Conservation (phyloP, 768 basidiomycete genomes). For the Lyophyllum atratum region DNA sequence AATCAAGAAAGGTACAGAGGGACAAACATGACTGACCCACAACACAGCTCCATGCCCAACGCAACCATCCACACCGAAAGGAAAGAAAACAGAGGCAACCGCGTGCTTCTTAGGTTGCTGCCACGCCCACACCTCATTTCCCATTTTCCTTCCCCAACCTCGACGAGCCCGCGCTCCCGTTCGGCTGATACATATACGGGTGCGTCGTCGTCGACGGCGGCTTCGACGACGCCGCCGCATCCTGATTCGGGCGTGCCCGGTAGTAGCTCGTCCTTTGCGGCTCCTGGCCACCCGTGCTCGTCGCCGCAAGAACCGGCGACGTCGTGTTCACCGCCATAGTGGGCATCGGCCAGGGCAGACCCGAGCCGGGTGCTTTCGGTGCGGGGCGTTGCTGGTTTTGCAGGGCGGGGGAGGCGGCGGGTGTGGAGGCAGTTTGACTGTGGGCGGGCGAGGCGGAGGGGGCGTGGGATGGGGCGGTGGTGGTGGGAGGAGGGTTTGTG, state of each 20-base stretch:
- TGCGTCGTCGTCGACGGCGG: conserved; percentile 24
- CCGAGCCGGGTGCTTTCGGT: conserved; percentile 22
- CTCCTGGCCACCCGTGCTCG: conserved; percentile 34
- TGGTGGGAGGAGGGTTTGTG: conserved; percentile 18
- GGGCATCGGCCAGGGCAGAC: conserved; percentile 72
- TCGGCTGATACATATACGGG: conserved; percentile 49
- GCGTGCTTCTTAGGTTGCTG: neutral
- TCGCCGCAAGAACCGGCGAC: conserved; percentile 53
- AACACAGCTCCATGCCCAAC: no score
- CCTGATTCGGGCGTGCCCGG: conserved; percentile 42
- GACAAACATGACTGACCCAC: neutral
- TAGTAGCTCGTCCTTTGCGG: conserved; percentile 56
- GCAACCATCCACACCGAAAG: neutral
- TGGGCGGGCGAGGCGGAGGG: conserved; percentile 37
- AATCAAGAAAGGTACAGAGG: neutral
- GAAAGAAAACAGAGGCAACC: neutral
- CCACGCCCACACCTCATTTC: conserved; percentile 15
- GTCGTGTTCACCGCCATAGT: conserved; percentile 63
- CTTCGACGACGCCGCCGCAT: conserved; percentile 7
- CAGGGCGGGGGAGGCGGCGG: conserved; percentile 55
- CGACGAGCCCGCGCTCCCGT: conserved; percentile 28
- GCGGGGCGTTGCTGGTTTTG: conserved; percentile 40
- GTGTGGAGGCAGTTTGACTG: conserved; percentile 46
- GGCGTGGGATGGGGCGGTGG: conserved; percentile 17
- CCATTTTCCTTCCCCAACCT: conserved; percentile 34